Evolutionary conservation across 805 yeast species (phyloP), one percentile per base, ranked within the genome.

Genomic region (Saturnispora gosingensis): DNA sequence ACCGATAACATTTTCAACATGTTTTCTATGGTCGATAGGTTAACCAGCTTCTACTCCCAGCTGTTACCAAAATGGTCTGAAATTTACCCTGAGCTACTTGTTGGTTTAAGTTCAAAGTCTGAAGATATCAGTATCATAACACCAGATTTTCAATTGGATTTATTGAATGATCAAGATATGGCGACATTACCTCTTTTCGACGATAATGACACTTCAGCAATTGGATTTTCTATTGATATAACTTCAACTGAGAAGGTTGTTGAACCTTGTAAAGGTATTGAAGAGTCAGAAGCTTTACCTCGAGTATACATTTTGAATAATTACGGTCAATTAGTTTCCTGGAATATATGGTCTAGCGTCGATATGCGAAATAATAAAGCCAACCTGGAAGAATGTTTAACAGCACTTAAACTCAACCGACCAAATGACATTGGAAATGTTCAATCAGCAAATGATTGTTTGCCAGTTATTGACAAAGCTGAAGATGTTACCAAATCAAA

Each of bases 151-250:
- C 61, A 70, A 3, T 59, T 83, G 1, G 68, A 68, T 30, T 82
- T 82, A 8, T 65, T 76, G 3, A 85, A 84, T 58, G 97, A 89
- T 60, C 71, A 82, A 4, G 80, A 79, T 58, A 73, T 85, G 47
- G 95, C 96, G 0, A 75, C 80, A 25, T 69, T 88, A 55, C 96
- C 96, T 1, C 70, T 87, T 58, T 79, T 78, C 60, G 82, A 79
- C 8, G 82, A 72, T 2, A 82, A 76, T 48, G 95, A 88, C 59
- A 76, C 85, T 13, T 75, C 84, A 7, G 81, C 91, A 0, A 69
- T 85, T 22, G 96, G 96, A 5, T 56, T 85, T 10, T 80, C 79
- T 0, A 46, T 87, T 5, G 95, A 88, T 61, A 58, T 81, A 13
- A 68, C 74, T 10, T 68, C 78, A 2, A 63, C 65, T 0, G 72